These are phyloP conservation scores for Bipolaris gigantea DNA, from an alignment of 2,329 filamentous ascomycete species.

Conservation along the genomic window DNA sequence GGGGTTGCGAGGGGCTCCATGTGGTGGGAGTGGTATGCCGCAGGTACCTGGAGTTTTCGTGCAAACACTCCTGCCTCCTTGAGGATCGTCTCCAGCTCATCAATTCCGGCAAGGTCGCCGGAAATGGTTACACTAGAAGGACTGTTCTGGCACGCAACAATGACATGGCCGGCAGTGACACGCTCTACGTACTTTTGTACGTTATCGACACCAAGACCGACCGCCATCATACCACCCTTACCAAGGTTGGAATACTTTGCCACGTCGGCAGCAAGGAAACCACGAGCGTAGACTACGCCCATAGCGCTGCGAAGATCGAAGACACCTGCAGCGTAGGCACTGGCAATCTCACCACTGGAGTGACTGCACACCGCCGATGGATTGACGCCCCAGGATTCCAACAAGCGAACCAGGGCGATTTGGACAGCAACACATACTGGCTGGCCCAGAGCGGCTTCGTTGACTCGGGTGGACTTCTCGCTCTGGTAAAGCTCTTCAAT, in stretches of 20 bases:
- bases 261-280: neutral
- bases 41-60: constrained; percentile 46
- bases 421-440: constrained; percentile 22
- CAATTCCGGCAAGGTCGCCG: constrained; percentile 46
- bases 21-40: constrained; percentile 51
- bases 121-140: constrained; percentile 48
- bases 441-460: constrained; percentile 13
- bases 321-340: constrained; percentile 23
- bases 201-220: neutral
- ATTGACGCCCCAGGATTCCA: constrained; percentile 11
- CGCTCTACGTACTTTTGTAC: constrained; percentile 3
- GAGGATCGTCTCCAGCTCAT: constrained; percentile 34
- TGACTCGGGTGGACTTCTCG: constrained; percentile 8
- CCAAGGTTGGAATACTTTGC: neutral
- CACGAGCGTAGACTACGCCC: constrained; percentile 1
- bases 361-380: constrained; percentile 21
- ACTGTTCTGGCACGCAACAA: constrained; percentile 40
- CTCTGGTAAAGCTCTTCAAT: constrained; percentile 20
- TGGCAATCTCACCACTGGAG: constrained; percentile 28
- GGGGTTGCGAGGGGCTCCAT: constrained; percentile 35
- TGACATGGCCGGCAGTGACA: neutral
- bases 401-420: constrained; percentile 18
- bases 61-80: constrained; percentile 45
- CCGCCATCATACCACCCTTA: constrained; percentile 6
- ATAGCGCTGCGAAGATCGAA: constrained; percentile 9